Evolutionary conservation across 306 rosid genomes (phyloP).

Genomic region (Pachyrhizus erosus): DNA sequence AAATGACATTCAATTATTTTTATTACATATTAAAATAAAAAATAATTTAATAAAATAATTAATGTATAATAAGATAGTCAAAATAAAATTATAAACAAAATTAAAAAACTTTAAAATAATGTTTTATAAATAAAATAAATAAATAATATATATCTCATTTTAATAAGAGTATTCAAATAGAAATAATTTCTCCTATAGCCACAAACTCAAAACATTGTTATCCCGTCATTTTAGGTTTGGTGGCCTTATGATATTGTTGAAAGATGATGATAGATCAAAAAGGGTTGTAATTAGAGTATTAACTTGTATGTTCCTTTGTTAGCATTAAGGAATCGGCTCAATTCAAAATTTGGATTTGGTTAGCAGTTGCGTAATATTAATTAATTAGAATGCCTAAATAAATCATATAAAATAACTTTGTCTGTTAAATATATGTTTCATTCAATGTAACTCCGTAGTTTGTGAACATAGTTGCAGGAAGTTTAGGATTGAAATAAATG

Average conservation of each 20-base stretch:
- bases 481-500: too few relatives aligned
- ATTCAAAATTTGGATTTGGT: neutral
- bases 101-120: too few relatives aligned
- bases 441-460: neutral
- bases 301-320: neutral
- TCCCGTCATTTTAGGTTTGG: slow-evolving; percentile 25
- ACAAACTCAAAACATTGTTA: neutral
- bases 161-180: neutral
- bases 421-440: neutral
- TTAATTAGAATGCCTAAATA: neutral
- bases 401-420: neutral
- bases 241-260: slow-evolving; percentile 20
- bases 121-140: too few relatives aligned
- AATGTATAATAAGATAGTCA: too few relatives aligned
- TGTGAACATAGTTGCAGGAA: neutral
- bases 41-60: too few relatives aligned
- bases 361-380: neutral
- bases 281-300: slow-evolving; percentile 21
- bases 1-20: too few relatives aligned
- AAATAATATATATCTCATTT: neutral
- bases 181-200: neutral
- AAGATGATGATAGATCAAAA: slow-evolving; percentile 13
- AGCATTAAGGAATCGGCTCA: neutral
- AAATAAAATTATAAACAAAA: too few relatives aligned
- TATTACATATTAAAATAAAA: too few relatives aligned